A percentile compares a stretch with the other conserved stretches of the same genome.
Conservation (phyloP, 2,329 filamentous ascomycete genomes). For the Emmonsia crescens region DNA sequence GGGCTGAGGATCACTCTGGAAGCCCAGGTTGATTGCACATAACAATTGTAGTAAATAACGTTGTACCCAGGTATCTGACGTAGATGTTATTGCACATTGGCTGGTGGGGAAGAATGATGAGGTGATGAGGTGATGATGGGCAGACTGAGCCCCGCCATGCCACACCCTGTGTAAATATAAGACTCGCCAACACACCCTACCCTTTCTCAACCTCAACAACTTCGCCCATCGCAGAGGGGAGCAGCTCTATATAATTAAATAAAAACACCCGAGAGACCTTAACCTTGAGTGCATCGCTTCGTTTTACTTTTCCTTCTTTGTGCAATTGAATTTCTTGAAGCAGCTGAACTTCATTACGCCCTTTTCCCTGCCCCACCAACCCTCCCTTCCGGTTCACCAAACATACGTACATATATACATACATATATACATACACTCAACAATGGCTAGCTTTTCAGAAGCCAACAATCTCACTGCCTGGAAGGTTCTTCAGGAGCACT, state of each 20-base stretch:
- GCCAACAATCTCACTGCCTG: constrained; percentile 74
- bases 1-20: background rate
- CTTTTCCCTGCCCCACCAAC: background rate
- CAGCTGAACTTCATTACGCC: background rate
- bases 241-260: background rate
- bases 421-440: background rate
- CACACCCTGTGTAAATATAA: background rate
- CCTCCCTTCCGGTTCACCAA: background rate
- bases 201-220: background rate
- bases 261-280: background rate
- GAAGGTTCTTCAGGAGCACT: constrained; percentile 83
- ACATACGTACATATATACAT: background rate
- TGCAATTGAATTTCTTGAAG: constrained; percentile 30
- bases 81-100: too few relatives aligned
- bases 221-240: background rate
- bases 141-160: too few relatives aligned
- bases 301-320: background rate
- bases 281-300: background rate
- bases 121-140: too few relatives aligned
- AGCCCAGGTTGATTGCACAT: background rate
- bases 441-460: constrained; percentile 43
- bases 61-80: background rate
- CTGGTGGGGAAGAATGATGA: too few relatives aligned
- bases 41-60: background rate
- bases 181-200: background rate